phyloP scores from a whole-genome alignment of 345 rosid species.

The Eucalyptus dawsonii region DNA sequence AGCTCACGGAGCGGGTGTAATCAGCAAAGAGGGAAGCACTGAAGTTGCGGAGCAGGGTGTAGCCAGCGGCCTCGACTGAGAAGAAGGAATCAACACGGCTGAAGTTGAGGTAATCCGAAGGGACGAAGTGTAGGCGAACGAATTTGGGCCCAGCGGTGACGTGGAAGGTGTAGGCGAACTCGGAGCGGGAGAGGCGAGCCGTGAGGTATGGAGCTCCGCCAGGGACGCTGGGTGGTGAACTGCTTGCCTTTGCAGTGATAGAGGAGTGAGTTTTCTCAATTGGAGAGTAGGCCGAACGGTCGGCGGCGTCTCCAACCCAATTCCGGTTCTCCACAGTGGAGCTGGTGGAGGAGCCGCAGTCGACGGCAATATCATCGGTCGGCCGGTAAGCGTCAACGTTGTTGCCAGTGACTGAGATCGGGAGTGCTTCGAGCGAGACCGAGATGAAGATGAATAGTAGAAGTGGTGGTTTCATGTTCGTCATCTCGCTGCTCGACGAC shows the following conservation, averaged over 20 bases:
- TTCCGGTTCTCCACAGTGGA: not conserved
- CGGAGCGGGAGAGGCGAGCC: slow-evolving; percentile 1
- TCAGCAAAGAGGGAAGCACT: too few relatives aligned
- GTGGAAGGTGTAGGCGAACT: slow-evolving; percentile 11
- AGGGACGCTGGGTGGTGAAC: not conserved
- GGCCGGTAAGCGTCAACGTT: not conserved
- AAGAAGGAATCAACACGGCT: not conserved
- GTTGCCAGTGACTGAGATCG: too few relatives aligned
- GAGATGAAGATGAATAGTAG: too few relatives aligned
- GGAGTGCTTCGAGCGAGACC: too few relatives aligned
- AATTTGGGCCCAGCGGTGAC: slow-evolving; percentile 15
- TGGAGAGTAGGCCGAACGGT: not conserved
- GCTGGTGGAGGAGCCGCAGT: too few relatives aligned
- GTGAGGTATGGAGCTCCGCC: not conserved
- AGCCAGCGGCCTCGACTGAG: not conserved
- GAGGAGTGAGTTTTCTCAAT: not conserved
- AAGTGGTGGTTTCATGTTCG: too few relatives aligned
- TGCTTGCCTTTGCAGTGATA: not conserved
- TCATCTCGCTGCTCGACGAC: too few relatives aligned
- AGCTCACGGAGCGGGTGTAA: fast-evolving
- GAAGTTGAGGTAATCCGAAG: not conserved
- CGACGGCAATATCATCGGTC: too few relatives aligned
- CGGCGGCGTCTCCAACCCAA: slow-evolving; percentile 2
- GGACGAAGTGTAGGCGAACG: slow-evolving; percentile 10
- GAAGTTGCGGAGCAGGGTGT: too few relatives aligned